phyloP scores from a whole-genome alignment of 257 asterid species.

The Orobanche coerulescens region DNA sequence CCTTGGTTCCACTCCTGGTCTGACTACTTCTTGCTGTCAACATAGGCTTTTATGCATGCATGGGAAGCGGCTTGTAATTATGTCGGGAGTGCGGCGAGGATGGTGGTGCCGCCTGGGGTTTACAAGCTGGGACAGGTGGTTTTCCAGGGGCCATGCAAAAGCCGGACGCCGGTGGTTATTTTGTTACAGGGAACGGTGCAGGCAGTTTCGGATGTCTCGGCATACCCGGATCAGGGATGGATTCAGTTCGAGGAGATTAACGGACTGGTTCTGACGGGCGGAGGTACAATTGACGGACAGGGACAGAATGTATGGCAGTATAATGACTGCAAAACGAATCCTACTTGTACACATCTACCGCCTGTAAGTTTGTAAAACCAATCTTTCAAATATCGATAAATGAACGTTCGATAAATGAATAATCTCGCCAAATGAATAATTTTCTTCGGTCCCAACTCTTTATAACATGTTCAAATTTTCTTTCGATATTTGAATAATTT shows the following conservation, averaged over 20 bases:
- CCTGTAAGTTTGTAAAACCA: conserved; percentile 30
- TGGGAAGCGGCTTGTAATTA: conserved; percentile 55
- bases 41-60: conserved; percentile 47
- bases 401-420: no score
- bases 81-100: conserved; percentile 26
- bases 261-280: conserved; percentile 43
- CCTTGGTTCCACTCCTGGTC: no score
- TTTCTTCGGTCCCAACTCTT: no score
- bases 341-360: conserved; percentile 38
- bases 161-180: conserved; percentile 30
- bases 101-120: conserved; percentile 44
- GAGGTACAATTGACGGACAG: conserved; percentile 51
- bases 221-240: conserved; percentile 45
- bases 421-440: no score
- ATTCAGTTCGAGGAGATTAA: conserved; percentile 30
- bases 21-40: no score
- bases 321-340: conserved; percentile 44
- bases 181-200: conserved; percentile 38
- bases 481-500: no score
- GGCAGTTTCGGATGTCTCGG: conserved; percentile 43
- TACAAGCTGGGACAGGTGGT: conserved; percentile 31
- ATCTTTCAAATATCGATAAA: not conserved
- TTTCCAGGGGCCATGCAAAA: conserved; percentile 59
- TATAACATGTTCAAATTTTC: no score
- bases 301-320: conserved; percentile 46